phyloP scores from a whole-genome alignment of 805 yeast genomes.

The Starmerella riodocensis region DNA sequence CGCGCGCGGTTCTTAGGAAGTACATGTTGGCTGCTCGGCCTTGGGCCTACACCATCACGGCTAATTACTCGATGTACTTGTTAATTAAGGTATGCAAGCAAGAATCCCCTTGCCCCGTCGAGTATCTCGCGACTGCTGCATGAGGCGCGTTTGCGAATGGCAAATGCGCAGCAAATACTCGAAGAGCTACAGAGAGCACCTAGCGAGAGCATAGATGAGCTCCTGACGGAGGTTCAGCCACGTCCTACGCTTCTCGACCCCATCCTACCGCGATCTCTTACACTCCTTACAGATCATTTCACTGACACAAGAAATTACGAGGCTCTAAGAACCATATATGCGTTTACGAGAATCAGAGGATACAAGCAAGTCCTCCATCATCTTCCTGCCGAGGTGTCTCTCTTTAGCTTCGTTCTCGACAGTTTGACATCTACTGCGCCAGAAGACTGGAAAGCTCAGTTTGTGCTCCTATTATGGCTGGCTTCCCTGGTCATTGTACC shows the following conservation, averaged over 20 bases:
- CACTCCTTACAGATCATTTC: conserved; percentile 2
- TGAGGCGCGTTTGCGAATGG: neutral
- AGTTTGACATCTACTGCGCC: conserved; percentile 17
- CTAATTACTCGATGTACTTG: too few relatives aligned
- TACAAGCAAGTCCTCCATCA: conserved; percentile 46
- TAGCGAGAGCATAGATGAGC: neutral
- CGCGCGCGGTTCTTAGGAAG: too few relatives aligned
- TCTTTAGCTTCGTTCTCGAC: conserved; percentile 32
- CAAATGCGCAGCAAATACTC: neutral
- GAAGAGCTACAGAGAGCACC: neutral
- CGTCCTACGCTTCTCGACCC: conserved; percentile 16
- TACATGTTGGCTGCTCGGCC: too few relatives aligned
- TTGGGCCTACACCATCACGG: too few relatives aligned
- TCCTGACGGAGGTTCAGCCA: conserved; percentile 1
- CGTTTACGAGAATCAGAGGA: conserved; percentile 52
- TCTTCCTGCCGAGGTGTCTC: conserved; percentile 46
- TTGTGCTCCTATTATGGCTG: conserved; percentile 55
- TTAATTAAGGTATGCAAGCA: too few relatives aligned
- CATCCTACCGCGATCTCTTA: conserved; percentile 3
- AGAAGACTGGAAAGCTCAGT: conserved; percentile 36
- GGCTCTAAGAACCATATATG: conserved; percentile 30
- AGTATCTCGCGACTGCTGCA: too few relatives aligned
- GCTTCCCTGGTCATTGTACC: conserved; percentile 61
- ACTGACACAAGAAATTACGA: neutral
- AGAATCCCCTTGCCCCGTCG: too few relatives aligned